Percentiles rank a stretch among this genome's conserved stretches.
Evolutionary conservation across 345 rosid species (phyloP).

Genomic region (Angophora floribunda): DNA sequence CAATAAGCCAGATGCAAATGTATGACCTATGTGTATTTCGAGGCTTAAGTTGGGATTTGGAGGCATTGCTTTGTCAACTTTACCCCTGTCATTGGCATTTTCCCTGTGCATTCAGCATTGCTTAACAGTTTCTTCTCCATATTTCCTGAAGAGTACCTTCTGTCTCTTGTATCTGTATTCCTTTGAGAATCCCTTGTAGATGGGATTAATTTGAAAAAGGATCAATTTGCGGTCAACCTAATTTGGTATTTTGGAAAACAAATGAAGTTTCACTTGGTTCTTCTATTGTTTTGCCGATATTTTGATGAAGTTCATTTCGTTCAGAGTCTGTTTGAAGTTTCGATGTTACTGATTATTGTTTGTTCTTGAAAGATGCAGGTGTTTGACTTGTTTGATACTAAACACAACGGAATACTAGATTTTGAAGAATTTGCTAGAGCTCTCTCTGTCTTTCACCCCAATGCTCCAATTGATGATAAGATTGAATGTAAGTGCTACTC

Average conservation of each 20-base stretch:
- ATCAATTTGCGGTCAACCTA: background rate
- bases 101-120: background rate
- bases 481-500: conserved; percentile 54
- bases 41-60: background rate
- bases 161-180: background rate
- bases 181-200: background rate
- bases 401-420: conserved; percentile 93
- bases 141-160: background rate
- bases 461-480: conserved; percentile 91
- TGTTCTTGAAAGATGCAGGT: conserved; percentile 39
- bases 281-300: background rate
- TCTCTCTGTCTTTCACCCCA: conserved; percentile 95
- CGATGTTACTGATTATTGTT: background rate
- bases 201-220: background rate
- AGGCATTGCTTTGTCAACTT: background rate
- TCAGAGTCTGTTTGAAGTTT: background rate
- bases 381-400: conserved; percentile 93
- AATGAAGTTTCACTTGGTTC: background rate
- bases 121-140: background rate
- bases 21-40: background rate
- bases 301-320: background rate
- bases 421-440: conserved; percentile 99
- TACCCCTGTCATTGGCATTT: background rate
- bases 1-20: background rate
- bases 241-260: background rate